Base-by-base conservation (phyloP, 2,329 filamentous ascomycete genomes). In the Chaetomium strumarium region DNA sequence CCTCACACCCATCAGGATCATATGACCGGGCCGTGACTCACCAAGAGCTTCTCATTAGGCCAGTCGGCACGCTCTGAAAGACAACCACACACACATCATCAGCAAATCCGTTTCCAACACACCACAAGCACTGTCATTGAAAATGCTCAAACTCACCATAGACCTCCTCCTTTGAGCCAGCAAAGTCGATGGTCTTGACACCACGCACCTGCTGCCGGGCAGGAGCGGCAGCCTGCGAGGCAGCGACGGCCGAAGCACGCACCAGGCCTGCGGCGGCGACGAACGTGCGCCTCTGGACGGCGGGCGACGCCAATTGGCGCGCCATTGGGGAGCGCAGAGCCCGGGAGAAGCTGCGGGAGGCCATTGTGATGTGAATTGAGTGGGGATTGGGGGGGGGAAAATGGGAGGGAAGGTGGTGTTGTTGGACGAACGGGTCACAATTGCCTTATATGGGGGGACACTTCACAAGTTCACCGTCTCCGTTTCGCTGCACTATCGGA, bases 141-240 rank as follows among this genome's bases (percentile, higher is more conserved):
- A 16, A 20, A 46, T 30, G 24, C 24, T 14, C 10, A 51, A 63
- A 58, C 58, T 68, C 75, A 95, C 90, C 90, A 72, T 88, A 96
- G 71, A 99, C 93, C 63, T 85, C 83, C 83, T 99, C 93, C 79
- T 95, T 92, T 70, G 81, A 80, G 68, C 90, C 93, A 63, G 93
- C 93, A 74, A 99, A 99, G 84, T 97, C 91, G 74, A 99, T 92
- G 65, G 92, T 96, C 89, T 99, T 97, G 69, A 96, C 76, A 72
- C 93, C 93, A 70, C 93, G 86, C 62, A 81, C 77, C 78, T 90
- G 86, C 71, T 83, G 78, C 57, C 67, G 66, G 52, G 68, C 67
- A 61, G 72, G 68, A 57, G 55, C 55, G 49, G 58, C 74, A 63
- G 73, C 75, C 71, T 59, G 68, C 61, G 13, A 16, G 14, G 75